phyloP scores from a whole-genome alignment of 108 stramenopile genomes.

The Conticribra guillardii region DNA sequence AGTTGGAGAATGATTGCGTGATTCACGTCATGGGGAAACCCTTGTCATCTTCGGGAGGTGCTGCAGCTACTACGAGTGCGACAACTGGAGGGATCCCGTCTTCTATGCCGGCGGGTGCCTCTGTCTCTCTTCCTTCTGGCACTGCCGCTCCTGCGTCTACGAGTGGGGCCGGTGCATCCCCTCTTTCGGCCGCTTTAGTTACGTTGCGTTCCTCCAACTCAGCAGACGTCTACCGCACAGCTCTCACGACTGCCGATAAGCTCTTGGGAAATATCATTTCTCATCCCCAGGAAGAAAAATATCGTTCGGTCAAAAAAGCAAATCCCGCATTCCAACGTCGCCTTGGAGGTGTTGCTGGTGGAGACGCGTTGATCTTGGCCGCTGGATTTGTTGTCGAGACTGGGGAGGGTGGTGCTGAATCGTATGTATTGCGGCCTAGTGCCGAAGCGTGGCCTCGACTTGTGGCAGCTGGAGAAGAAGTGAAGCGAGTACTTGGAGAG shows the following conservation, averaged over 20 bases:
- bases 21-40: slow-evolving; percentile 91
- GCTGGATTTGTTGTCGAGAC: slow-evolving; percentile 59
- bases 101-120: slow-evolving; percentile 23
- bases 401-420: slow-evolving; percentile 34
- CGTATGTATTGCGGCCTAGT: slow-evolving; percentile 64
- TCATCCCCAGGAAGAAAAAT: slow-evolving; percentile 89
- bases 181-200: slow-evolving; percentile 55
- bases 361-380: slow-evolving; percentile 58
- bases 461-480: slow-evolving; percentile 43
- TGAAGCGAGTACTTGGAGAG: slow-evolving; percentile 43
- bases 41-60: slow-evolving; percentile 5
- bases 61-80: slow-evolving; percentile 7
- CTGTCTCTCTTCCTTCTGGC: slow-evolving; percentile 17
- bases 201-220: slow-evolving; percentile 53
- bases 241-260: slow-evolving; percentile 68
- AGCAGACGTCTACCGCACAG: slow-evolving; percentile 53
- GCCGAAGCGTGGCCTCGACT: slow-evolving; percentile 79
- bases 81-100: background rate
- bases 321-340: slow-evolving; percentile 80
- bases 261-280: slow-evolving; percentile 69
- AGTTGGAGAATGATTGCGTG: slow-evolving; percentile 79
- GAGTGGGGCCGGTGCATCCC: slow-evolving; percentile 23
- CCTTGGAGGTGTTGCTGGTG: slow-evolving; percentile 65
- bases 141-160: slow-evolving; percentile 10
- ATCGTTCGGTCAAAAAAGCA: slow-evolving; percentile 71